Percentiles rank a stretch among this genome's conserved stretches.
phyloP scores from a whole-genome alignment of 2,329 filamentous ascomycete species.

The Colletotrichum theobromicola region DNA sequence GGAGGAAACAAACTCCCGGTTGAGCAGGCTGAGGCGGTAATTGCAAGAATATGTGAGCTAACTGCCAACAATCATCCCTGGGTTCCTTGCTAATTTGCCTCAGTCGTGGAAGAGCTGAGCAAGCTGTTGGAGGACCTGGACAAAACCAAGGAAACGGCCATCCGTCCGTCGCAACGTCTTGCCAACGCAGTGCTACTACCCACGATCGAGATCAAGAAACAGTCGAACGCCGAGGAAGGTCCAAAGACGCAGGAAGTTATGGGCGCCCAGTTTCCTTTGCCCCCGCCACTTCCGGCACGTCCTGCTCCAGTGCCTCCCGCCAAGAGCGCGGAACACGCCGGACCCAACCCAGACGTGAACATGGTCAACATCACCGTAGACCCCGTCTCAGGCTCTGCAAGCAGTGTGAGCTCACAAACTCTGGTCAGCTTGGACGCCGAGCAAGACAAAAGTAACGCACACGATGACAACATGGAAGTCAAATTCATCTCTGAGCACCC shows the following conservation, averaged over 20 bases:
- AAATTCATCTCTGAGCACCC: slow-evolving; percentile 21
- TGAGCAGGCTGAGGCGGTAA: slow-evolving; percentile 63
- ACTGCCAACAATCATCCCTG: background rate
- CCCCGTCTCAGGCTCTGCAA: slow-evolving; percentile 44
- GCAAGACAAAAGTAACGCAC: background rate
- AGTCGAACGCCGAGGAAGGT: background rate
- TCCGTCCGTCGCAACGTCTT: slow-evolving; percentile 77
- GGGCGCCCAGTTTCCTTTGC: slow-evolving; percentile 24
- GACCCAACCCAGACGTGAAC: slow-evolving; percentile 32
- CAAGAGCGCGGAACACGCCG: slow-evolving; percentile 21
- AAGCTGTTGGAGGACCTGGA: slow-evolving; percentile 75
- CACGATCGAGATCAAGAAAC: slow-evolving; percentile 24
- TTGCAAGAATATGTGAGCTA: slow-evolving; percentile 75
- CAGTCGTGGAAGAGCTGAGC: slow-evolving; percentile 78
- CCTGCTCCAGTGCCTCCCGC: slow-evolving; percentile 45
- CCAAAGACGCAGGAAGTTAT: slow-evolving; percentile 16
- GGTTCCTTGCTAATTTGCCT: slow-evolving; percentile 47
- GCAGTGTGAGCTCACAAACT: slow-evolving; percentile 57
- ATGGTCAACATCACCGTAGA: slow-evolving; percentile 38
- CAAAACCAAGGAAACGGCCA: slow-evolving; percentile 62
- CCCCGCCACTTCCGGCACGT: slow-evolving; percentile 57
- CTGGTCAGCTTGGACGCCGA: slow-evolving; percentile 49
- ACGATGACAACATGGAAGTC: slow-evolving; percentile 9
- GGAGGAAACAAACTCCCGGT: slow-evolving; percentile 66
- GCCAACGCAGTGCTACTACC: slow-evolving; percentile 79